Conservation (phyloP, 495 filamentous ascomycete genomes). For the Penicillium steckii region DNA sequence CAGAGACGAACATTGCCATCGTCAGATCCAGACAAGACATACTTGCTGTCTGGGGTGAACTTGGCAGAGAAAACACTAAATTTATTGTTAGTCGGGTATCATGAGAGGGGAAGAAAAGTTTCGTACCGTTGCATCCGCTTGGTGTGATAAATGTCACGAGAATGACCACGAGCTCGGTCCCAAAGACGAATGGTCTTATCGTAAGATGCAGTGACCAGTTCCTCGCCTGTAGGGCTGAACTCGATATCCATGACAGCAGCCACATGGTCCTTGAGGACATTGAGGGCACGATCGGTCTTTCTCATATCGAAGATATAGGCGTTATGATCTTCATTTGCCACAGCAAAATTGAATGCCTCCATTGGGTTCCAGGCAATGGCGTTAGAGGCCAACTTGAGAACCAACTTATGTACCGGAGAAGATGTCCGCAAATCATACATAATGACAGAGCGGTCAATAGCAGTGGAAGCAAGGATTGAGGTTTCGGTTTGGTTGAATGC, state of each 20-base stretch:
- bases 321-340: slow-evolving; percentile 79
- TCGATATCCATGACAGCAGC: slow-evolving; percentile 96
- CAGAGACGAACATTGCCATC: slow-evolving; percentile 94
- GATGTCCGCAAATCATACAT: slow-evolving; percentile 89
- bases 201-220: slow-evolving; percentile 88
- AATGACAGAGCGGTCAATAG: slow-evolving; percentile 80
- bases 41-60: slow-evolving; percentile 86
- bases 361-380: slow-evolving; percentile 92
- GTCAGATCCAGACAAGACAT: slow-evolving; percentile 81
- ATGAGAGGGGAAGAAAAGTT: neutral
- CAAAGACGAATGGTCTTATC: slow-evolving; percentile 80
- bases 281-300: slow-evolving; percentile 76
- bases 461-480: slow-evolving; percentile 78
- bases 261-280: slow-evolving; percentile 94
- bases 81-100: slow-evolving; percentile 9
- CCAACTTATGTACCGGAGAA: slow-evolving; percentile 74
- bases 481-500: slow-evolving; percentile 95
- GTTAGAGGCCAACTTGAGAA: slow-evolving; percentile 80
- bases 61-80: slow-evolving; percentile 74
- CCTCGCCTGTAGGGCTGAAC: slow-evolving; percentile 91
- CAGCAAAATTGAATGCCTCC: slow-evolving; percentile 89
- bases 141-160: slow-evolving; percentile 93
- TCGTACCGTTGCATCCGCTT: slow-evolving; percentile 84
- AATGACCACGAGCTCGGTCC: slow-evolving; percentile 76
- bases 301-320: slow-evolving; percentile 85